Evolutionary conservation across 2,329 filamentous ascomycete species (phyloP).

Genomic region (Pezicula neosporulosa): DNA sequence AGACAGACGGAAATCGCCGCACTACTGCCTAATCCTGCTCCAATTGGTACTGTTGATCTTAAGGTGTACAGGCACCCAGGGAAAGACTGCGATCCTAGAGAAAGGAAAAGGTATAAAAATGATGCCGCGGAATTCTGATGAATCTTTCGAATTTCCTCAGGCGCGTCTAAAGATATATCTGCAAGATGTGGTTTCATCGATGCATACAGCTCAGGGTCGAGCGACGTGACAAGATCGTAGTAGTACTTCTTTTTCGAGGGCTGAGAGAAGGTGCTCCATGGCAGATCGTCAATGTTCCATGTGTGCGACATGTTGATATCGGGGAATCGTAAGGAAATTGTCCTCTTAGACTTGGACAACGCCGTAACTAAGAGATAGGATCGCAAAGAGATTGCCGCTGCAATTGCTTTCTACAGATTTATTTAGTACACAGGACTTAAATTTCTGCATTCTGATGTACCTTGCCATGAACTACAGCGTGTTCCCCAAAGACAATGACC

Average conservation of each 20-base stretch:
- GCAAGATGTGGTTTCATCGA: constrained; percentile 78
- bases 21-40: constrained; percentile 86
- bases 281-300: constrained; percentile 90
- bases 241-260: constrained; percentile 91
- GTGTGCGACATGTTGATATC: constrained; percentile 88
- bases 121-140: constrained; percentile 77
- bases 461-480: constrained; percentile 97
- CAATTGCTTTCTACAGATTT: constrained; percentile 71
- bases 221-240: constrained; percentile 79
- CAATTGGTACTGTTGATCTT: constrained; percentile 89
- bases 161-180: constrained; percentile 62
- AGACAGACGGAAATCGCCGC: constrained; percentile 93
- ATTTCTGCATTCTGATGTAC: constrained; percentile 37
- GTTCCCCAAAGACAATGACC: constrained; percentile 97
- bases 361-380: constrained; percentile 96
- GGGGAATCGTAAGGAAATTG: constrained; percentile 82
- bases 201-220: constrained; percentile 78
- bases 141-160: constrained; percentile 75
- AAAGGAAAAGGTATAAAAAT: constrained; percentile 92
- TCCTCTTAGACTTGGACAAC: constrained; percentile 86
- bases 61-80: constrained; percentile 85
- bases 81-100: constrained; percentile 74
- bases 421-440: constrained; percentile 4
- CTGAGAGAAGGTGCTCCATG: constrained; percentile 78
- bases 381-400: constrained; percentile 88